These are phyloP conservation scores for Fusarium tricinctum DNA, from an alignment of 2,329 filamentous ascomycete species.

Conservation along the genomic window DNA sequence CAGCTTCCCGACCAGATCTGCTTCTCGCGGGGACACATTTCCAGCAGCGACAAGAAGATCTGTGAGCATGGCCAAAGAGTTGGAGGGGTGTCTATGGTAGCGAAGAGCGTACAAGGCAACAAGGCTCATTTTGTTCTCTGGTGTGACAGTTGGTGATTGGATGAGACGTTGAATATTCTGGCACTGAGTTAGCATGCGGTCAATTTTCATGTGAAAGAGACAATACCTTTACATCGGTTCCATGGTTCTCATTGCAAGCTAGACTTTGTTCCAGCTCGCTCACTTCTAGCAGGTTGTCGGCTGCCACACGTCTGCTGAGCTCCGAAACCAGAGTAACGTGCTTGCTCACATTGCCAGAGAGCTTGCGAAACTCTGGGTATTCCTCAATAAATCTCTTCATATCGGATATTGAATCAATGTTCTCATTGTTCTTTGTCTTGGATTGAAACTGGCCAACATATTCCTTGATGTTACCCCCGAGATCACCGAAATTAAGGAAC, in stretches of 20 bases:
- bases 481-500: slow-evolving; percentile 96
- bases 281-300: slow-evolving; percentile 91
- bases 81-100: slow-evolving; percentile 88
- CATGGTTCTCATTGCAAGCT: slow-evolving; percentile 96
- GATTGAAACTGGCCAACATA: slow-evolving; percentile 99
- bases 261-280: slow-evolving; percentile 97
- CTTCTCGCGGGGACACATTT: slow-evolving; percentile 80
- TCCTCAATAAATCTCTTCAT: slow-evolving; percentile 99
- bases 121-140: slow-evolving; percentile 87
- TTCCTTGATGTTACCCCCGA: slow-evolving; percentile 96
- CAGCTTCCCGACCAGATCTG: slow-evolving; percentile 85
- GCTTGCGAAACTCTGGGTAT: slow-evolving; percentile 96
- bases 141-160: slow-evolving; percentile 80
- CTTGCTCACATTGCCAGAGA: slow-evolving; percentile 98
- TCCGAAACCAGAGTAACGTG: slow-evolving; percentile 97
- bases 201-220: background rate
- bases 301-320: slow-evolving; percentile 86
- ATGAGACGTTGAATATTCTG: slow-evolving; percentile 89
- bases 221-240: slow-evolving; percentile 85
- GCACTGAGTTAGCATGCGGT: slow-evolving; percentile 41
- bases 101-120: slow-evolving; percentile 96
- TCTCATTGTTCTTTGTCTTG: slow-evolving; percentile 95
- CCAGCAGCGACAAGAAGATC: slow-evolving; percentile 89
- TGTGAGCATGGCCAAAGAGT: slow-evolving; percentile 84
- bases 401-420: slow-evolving; percentile 96